Evolutionary conservation across 139 green algal species (phyloP), one percentile per base, ranked within the genome.

Genomic region (Auxenochlorella pyrenoidosa): DNA sequence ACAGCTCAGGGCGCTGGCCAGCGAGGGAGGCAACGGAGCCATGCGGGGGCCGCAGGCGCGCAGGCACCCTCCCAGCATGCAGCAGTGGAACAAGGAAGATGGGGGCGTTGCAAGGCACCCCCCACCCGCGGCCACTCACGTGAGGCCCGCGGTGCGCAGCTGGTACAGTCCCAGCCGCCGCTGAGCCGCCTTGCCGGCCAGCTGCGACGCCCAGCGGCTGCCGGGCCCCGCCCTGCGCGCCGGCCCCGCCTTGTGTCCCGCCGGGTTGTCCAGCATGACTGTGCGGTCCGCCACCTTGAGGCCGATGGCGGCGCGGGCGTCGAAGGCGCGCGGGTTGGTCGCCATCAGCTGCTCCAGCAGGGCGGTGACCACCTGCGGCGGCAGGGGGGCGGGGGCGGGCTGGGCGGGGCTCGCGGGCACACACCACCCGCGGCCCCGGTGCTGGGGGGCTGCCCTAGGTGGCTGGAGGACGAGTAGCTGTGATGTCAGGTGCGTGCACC

Each of bases 191-290:
- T 44, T 44, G n/a, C 72, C 43, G 13, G 86, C 86, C 32, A 87
- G 82, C 59, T 36, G 40, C 22, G n/a, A 30, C 24, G 76, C 75
- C 32, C 85, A 43, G 5, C 58, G 72, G 84, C 47, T 65, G 73
- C 8, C 28, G 8, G 59, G 21, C 58, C 30, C 28, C 36, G 59
- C 84, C 32, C 13, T 73, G 4, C 63, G 24, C 38, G 43, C 77
- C 78, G 84, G 85, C 79, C 32, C 70, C 24, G 34, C 22, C 79
- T 60, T 70, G 32, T 65, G 43, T 4, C 32, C 79, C 63, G 40
- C 79, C 1, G 86, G 86, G 40, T 86, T 90, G 47, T 90, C 86
- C 43, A 90, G 86, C 82, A 90, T 58, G 44, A 90, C 34, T 10
- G 86, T 43, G 3, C 68, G 43, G 44, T 90, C 86, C 34, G 51